Evolutionary conservation across 495 filamentous ascomycete genomes (phyloP).

Genomic region (Niebla homalea): DNA sequence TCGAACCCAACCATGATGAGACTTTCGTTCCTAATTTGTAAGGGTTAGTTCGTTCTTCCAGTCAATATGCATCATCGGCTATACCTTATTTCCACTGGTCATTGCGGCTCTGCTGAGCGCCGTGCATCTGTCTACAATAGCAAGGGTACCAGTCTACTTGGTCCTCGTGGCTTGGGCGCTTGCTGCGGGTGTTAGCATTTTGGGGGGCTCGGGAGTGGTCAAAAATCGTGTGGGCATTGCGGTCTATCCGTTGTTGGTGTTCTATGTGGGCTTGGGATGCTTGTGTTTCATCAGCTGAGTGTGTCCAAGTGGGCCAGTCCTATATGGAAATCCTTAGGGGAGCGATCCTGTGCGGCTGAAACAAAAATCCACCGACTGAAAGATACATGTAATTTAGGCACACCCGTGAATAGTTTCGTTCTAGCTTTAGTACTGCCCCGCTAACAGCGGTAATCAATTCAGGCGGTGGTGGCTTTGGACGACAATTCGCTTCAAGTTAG

Average conservation of each 20-base stretch:
- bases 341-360: background rate
- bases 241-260: slow-evolving; percentile 91
- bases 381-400: too few relatives aligned
- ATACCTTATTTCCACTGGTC: slow-evolving; percentile 96
- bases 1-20: background rate
- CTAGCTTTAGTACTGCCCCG: too few relatives aligned
- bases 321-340: background rate
- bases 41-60: slow-evolving; percentile 81
- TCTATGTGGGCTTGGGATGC: slow-evolving; percentile 85
- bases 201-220: slow-evolving; percentile 88
- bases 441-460: too few relatives aligned
- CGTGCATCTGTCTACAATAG: slow-evolving; percentile 57
- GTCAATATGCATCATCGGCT: slow-evolving; percentile 93
- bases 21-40: background rate
- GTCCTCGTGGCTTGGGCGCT: slow-evolving; percentile 82
- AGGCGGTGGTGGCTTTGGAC: too few relatives aligned
- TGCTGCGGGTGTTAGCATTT: slow-evolving; percentile 88
- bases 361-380: too few relatives aligned
- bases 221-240: slow-evolving; percentile 90
- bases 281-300: slow-evolving; percentile 87
- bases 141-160: slow-evolving; percentile 78
- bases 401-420: too few relatives aligned
- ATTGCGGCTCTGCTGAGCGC: slow-evolving; percentile 85
- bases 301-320: too few relatives aligned
- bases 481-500: too few relatives aligned